Percentiles rank a stretch among this genome's conserved stretches.
Evolutionary conservation across 768 basidiomycete species (phyloP).

Genomic region (Agrocybe praecox): DNA sequence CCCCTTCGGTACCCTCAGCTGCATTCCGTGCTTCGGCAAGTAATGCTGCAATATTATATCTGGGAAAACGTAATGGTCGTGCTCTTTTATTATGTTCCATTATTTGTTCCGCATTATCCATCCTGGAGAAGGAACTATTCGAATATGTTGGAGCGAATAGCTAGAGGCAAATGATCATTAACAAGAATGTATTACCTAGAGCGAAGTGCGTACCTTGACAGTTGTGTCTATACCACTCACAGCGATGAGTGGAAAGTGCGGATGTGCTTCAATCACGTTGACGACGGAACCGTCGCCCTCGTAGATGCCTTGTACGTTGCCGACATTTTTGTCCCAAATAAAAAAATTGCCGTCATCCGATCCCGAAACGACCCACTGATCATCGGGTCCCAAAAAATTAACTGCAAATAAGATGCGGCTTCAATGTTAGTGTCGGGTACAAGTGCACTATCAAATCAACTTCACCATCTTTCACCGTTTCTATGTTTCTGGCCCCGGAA

Average conservation of each 20-base stretch:
- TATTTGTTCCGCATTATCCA: constrained; percentile 53
- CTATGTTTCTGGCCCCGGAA: constrained; percentile 73
- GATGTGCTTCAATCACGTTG: constrained; percentile 86
- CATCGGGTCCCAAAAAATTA: constrained; percentile 79
- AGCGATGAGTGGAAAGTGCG: constrained; percentile 78
- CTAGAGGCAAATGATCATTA: constrained; percentile 32
- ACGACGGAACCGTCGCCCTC: constrained; percentile 84
- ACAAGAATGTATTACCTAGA: too few species aligned
- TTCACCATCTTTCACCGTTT: constrained; percentile 86
- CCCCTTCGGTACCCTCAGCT: neutral
- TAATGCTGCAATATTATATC: constrained; percentile 19
- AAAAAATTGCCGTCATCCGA: constrained; percentile 91
- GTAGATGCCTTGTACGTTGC: constrained; percentile 69
- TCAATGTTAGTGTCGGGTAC: neutral
- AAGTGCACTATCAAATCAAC: neutral
- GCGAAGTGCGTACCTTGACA: constrained; percentile 60
- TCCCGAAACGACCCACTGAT: constrained; percentile 81
- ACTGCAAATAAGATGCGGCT: constrained; percentile 42
- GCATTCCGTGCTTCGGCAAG: neutral
- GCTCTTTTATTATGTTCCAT: constrained; percentile 53
- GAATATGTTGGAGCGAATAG: constrained; percentile 63
- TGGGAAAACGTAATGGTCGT: constrained; percentile 31
- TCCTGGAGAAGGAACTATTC: constrained; percentile 55
- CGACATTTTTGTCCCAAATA: constrained; percentile 77
- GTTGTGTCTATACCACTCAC: constrained; percentile 87